Evolutionary conservation across 202 grass and related monocot species (phyloP), one percentile per base, ranked within the genome.

Genomic region (Carex sylvatica): DNA sequence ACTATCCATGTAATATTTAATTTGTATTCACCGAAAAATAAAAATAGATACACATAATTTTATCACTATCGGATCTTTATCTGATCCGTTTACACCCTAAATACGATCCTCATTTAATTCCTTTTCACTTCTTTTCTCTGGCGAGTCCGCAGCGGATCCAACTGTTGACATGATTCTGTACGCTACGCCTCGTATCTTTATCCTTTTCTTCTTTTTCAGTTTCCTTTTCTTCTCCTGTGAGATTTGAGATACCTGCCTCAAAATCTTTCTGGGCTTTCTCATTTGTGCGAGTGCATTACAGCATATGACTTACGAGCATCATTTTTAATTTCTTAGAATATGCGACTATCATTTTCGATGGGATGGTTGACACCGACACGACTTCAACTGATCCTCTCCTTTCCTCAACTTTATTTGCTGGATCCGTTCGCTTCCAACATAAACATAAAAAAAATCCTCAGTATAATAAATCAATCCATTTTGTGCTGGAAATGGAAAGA

Each of bases 321-420:
- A 2, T 19, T 70, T 42, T 20, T 13, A 46, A 63, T 70, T 70
- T 70, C 67, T 40, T 70, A 70, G 67, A 70, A 70, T 70, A 70
- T 70, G 67, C 67, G 38, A 23, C 16, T 44, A 22, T 20, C 38
- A 20, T 70, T 70, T 70, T 70, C 33, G 38, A 44, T n/a, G 36
- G 18, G 67, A n/a, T 70, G 67, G 67, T 70, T 70, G 67, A 70
- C 33, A 70, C 36, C 44, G 67, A 70, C 33, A 70, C 36, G 36
- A 70, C 6, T 9, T 59, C 56, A 59, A 59, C 56, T 44, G 67
- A 46, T 70, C 67, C 67, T 44, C 66, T 22, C 36, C 67, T 19
- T 44, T 20, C 9, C 18, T 20, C 22, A 66, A 30, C 30, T 19
- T 46, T 69, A 7, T 40, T 19, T 69, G 6, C 65, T 68, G 33